A percentile compares a stretch with the other conserved stretches of the same genome.
Evolutionary conservation across 2,329 filamentous ascomycete genomes (phyloP).

Genomic region (Tolypocladium inflatum): DNA sequence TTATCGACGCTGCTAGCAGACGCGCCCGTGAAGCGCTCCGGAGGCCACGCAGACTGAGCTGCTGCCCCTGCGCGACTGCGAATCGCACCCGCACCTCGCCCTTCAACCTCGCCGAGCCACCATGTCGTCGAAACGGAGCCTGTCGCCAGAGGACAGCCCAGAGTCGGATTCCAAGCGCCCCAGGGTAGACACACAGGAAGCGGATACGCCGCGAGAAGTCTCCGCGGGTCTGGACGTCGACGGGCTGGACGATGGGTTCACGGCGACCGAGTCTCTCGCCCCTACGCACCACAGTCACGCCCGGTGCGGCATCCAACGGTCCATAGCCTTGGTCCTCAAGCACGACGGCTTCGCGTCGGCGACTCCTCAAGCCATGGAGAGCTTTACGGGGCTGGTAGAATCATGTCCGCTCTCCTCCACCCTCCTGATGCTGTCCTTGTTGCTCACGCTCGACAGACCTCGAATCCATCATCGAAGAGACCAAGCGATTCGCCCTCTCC

Average conservation of each 20-base stretch:
- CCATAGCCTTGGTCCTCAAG: conserved; percentile 44
- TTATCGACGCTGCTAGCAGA: neutral
- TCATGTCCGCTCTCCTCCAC: conserved; percentile 32
- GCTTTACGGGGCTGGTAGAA: conserved; percentile 45
- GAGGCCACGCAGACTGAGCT: neutral
- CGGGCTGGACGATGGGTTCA: too few species aligned
- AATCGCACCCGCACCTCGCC: too few species aligned
- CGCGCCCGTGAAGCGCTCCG: neutral
- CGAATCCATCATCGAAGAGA: conserved; percentile 35
- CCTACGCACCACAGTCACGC: conserved; percentile 23
- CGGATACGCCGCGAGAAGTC: neutral
- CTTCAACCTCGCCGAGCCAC: conserved; percentile 2
- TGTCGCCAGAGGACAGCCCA: conserved; percentile 17
- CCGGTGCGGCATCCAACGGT: conserved; percentile 36
- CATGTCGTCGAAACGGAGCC: conserved; percentile 28
- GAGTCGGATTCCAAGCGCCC: conserved; percentile 20
- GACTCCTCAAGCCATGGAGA: conserved; percentile 47
- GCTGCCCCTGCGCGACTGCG: too few species aligned
- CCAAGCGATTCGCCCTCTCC: conserved; percentile 35
- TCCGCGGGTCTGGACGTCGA: neutral
- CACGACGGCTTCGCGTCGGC: conserved; percentile 50
- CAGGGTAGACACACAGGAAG: conserved; percentile 4
- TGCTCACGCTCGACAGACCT: conserved; percentile 31
- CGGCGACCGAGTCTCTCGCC: conserved; percentile 7
- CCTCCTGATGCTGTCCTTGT: neutral